Evolutionary conservation across 352 stramenopile species (phyloP), one percentile per base, ranked within the genome.

Genomic region (Globisporangium radiosum): DNA sequence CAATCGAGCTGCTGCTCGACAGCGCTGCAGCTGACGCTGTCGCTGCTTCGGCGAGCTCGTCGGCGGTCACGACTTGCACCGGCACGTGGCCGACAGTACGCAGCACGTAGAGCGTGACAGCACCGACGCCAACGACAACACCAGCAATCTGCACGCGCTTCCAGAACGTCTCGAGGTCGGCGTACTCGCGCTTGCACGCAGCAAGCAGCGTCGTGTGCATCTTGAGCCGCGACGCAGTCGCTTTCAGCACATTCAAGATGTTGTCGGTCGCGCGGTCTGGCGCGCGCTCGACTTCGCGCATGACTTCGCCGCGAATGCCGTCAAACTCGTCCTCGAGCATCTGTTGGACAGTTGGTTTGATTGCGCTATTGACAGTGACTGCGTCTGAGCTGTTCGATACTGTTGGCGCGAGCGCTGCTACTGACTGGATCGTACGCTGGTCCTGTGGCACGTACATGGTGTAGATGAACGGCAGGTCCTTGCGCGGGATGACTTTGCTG

Each of bases 301-400:
- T 81, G 19, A 95, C 83, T 70, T 95, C 83, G 0, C 81, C 83
- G 38, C 85, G 78, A 25, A 84, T 95, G 37, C 85, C 79, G 57
- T 95, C 85, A 54, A 95, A 95, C 59, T 95, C 85, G 54, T 88
- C 78, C 59, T 92, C 84, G 5, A 95, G 73, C 70, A 95, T 88
- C 47, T 69, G 74, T 37, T 85, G 75, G n/a, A 95, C 73, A 33
- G 59, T 54, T n/a, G 57, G 62, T 6, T 62, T 62, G 11, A 66
- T 66, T 38, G 71, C 68, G 13, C 50, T 6, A 13, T 52, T 19
- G 8, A 42, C 13, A 19, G 7, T 51, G 7, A 39, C 44, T 0
- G 25, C 36, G 38, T 47, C 33, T 42, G 56, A 48, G 38, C 52
- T 60, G 36, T 65, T 59, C 7, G 48, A 38, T 33, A 33, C 25